phyloP scores from a whole-genome alignment of 2,329 filamentous ascomycete genomes.

The Westerdykella ornata region DNA sequence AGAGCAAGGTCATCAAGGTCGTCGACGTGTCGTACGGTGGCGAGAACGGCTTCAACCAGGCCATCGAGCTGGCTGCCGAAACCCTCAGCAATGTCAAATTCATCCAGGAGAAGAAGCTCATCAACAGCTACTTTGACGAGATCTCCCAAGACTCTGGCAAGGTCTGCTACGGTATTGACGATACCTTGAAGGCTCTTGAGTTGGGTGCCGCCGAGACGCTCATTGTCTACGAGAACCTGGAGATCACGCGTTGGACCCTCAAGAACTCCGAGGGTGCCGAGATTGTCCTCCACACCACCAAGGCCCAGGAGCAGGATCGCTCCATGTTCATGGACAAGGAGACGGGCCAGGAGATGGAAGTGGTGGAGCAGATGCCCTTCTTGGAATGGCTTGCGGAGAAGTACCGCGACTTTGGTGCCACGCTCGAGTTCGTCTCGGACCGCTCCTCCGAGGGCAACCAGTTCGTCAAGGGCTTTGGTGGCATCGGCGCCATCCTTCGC shows the following conservation, averaged over 20 bases:
- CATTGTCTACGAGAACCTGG: slow-evolving; percentile 96
- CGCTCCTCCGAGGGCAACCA: slow-evolving; percentile 97
- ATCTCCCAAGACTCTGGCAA: slow-evolving; percentile 96
- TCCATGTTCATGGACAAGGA: slow-evolving; percentile 90
- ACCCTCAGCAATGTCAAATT: slow-evolving; percentile 99
- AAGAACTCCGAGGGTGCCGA: slow-evolving; percentile 71
- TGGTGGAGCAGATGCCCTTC: slow-evolving; percentile 80
- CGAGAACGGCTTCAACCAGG: slow-evolving; percentile 99
- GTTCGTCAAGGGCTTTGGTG: slow-evolving; percentile 99
- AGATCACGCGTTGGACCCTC: slow-evolving; percentile 84
- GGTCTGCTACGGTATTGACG: slow-evolving; percentile 96
- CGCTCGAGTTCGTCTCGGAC: slow-evolving; percentile 94
- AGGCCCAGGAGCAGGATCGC: slow-evolving; percentile 72
- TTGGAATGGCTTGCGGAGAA: slow-evolving; percentile 99
- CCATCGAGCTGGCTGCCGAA: slow-evolving; percentile 90
- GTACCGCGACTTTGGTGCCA: slow-evolving; percentile 96
- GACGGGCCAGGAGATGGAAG: slow-evolving; percentile 95
- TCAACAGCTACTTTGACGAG: slow-evolving; percentile 97
- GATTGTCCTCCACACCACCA: slow-evolving; percentile 78
- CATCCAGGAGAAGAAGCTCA: slow-evolving; percentile 99
- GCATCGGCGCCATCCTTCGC: slow-evolving; percentile 91
- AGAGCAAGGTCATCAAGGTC: slow-evolving; percentile 96
- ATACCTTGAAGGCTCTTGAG: slow-evolving; percentile 94
- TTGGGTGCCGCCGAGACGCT: slow-evolving; percentile 89
- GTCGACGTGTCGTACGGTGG: slow-evolving; percentile 98